Evolutionary conservation across 1,284 basidiomycete genomes (phyloP), one percentile per base, ranked within the genome.

Genomic region (Sanghuangporus sanghuang): DNA sequence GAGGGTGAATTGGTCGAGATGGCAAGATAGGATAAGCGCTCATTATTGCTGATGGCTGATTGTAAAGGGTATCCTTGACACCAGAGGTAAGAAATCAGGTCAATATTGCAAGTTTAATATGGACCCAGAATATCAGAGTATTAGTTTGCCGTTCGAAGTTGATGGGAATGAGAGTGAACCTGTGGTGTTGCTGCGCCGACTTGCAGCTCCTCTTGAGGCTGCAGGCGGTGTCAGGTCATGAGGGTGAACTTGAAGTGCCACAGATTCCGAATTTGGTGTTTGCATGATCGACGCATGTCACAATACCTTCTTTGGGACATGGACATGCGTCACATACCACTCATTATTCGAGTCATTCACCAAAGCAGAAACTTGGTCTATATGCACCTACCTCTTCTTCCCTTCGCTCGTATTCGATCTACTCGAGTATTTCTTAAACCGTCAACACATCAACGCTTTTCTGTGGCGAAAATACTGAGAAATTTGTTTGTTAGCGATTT

Each of bases 1-100:
- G 87, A 3, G 90, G 87, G 7, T 78, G 72, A 42, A 85, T 74
- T 8, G 84, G 85, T 63, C 89, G 80, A 46, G 90, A 91, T 14
- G 78, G 78, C 36, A 90, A 74, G 42, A 71, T 68, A 60, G 72
- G 69, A 62, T 73, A 73, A 6, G 73, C 69, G 58, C 27, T 55
- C 63, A 60, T 60, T 55, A 46, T 39, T 52, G 50, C 1, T 2
- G 6, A 23, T 23, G 21, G 48, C 9, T 5, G 48, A 50, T n/a
- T 11, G 8, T 52, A 23, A 35, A 35, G 18, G 50, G 50, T 52
- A 52, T 27, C 9, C 6, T 32, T 32, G 27, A 32, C 27, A 3
- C 27, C 27, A 32, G 27, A 32, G 27, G 2, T 3, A 32, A 32
- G 23, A 23, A 23, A 1, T 23, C 23, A 23, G 23, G 23, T 32